Evolutionary conservation across 1,284 basidiomycete species (phyloP), one percentile per base, ranked within the genome.

Genomic region (Ganoderma lingzhi): DNA sequence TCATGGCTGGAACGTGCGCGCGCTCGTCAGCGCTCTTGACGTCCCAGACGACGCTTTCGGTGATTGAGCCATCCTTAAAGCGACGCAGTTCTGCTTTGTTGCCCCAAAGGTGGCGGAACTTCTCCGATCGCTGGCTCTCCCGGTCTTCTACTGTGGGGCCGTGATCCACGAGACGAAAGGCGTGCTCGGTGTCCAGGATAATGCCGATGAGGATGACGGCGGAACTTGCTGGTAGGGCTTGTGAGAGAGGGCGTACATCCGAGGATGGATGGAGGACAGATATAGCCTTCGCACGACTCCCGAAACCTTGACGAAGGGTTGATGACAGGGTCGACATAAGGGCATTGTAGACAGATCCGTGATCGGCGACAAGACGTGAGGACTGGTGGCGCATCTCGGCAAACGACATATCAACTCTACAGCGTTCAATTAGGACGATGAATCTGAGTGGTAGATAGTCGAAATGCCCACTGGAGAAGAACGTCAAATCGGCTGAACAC

Each of bases 11-110:
- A 51, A 99, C 91, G 63, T 91, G 87, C 2, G 89, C 86, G 9
- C 94, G 91, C 72, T 96, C 95, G 71, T 96, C 94, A 0, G 86
- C 84, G 6, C 85, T 90, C 71, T 86, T 86, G 17, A 92, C 88
- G 8, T 93, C 88, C 98, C 98, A 99, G 0, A 99, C 96, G 15
- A 99, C 96, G 77, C 94, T 96, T 80, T 99, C 96, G 8, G 89
- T 80, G 71, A 99, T 99, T 6, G 93, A 88, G 0, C 97, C 97
- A 77, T 99, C 97, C 80, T 98, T 97, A 86, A 99, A 99, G 23
- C 97, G 89, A n/a, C 98, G 89, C 28, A 99, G 84, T 79, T 99
- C 97, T 0, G 97, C 92, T 78, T 95, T 95, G 62, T 90, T 85
- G 1, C 97, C 97, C 98, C 98, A 99, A 71, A 99, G 86, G 3